Percentiles rank a stretch among this genome's conserved stretches.
Conservation (phyloP, 768 basidiomycete genomes). For the Hericium erinaceus region DNA sequence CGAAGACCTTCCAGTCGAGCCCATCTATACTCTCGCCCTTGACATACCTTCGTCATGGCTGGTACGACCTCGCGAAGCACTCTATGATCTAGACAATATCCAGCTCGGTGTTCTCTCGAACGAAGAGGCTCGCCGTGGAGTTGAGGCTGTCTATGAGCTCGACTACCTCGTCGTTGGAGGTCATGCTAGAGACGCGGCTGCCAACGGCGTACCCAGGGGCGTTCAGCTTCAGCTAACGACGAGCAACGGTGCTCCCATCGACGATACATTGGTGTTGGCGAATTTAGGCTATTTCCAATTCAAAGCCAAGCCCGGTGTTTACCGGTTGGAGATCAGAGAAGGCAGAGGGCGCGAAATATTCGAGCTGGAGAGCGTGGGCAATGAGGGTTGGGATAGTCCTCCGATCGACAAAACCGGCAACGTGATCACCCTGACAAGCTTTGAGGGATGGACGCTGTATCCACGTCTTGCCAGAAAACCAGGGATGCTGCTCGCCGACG, state of each 20-base stretch:
- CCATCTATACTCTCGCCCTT: constrained; percentile 91
- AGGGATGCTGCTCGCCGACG: constrained; percentile 79
- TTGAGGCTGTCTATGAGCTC: constrained; percentile 77
- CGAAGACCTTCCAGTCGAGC: constrained; percentile 65
- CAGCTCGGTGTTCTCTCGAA: constrained; percentile 61
- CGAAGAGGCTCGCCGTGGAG: constrained; percentile 39
- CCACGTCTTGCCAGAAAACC: constrained; percentile 61
- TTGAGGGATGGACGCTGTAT: constrained; percentile 85
- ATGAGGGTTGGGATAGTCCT: constrained; percentile 81
- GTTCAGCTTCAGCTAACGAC: constrained; percentile 76
- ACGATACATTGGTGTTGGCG: constrained; percentile 87
- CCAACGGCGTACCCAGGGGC: constrained; percentile 73
- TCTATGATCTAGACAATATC: constrained; percentile 94
- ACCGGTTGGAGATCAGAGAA: constrained; percentile 69
- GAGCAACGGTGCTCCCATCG: constrained; percentile 37
- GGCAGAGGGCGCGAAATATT: constrained; percentile 79
- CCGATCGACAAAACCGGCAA: constrained; percentile 58
- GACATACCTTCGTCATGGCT: constrained; percentile 91
- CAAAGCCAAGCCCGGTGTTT: constrained; percentile 86
- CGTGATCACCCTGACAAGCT: constrained; percentile 75
- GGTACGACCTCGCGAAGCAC: constrained; percentile 78
- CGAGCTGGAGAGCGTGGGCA: constrained; percentile 76
- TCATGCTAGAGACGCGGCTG: constrained; percentile 70
- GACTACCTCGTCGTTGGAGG: constrained; percentile 93
- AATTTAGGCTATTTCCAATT: constrained; percentile 97